Evolutionary conservation across 257 asterid species (phyloP).

Genomic region (Echites panduratus): DNA sequence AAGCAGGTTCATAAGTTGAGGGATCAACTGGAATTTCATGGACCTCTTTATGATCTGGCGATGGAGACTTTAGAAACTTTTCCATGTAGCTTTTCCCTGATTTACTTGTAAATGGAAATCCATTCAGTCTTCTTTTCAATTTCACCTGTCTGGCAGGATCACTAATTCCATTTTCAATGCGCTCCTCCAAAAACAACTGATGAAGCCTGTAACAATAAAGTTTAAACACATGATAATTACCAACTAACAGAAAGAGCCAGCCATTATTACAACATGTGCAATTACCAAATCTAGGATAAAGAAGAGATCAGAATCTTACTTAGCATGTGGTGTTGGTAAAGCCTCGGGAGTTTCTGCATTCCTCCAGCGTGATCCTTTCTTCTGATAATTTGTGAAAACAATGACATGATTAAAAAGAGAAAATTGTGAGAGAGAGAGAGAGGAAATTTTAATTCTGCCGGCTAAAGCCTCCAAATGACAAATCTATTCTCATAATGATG

Average conservation of each 20-base stretch:
- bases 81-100: conserved; percentile 86
- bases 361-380: conserved; percentile 66
- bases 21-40: conserved; percentile 43
- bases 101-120: conserved; percentile 65
- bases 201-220: conserved; percentile 59
- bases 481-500: background rate
- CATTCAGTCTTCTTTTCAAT: conserved; percentile 75
- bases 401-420: conserved; percentile 2
- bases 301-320: conserved; percentile 46
- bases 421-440: background rate
- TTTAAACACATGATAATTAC: conserved; percentile 4
- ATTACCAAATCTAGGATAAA: background rate
- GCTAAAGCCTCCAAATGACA: background rate
- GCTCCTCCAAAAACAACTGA: conserved; percentile 79
- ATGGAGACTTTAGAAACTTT: conserved; percentile 47
- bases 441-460: conserved; percentile 6
- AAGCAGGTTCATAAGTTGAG: conserved; percentile 31
- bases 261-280: background rate
- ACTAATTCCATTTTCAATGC: conserved; percentile 46
- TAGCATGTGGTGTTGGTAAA: conserved; percentile 61
- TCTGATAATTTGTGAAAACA: conserved; percentile 40
- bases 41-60: conserved; percentile 66
- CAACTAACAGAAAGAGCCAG: conserved; percentile 6
- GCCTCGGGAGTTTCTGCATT: conserved; percentile 67
- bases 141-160: conserved; percentile 55